Evolutionary conservation across 1,139 yeast genomes (phyloP), one percentile per base, ranked within the genome.

Genomic region (Zygoascus hellenicus): DNA sequence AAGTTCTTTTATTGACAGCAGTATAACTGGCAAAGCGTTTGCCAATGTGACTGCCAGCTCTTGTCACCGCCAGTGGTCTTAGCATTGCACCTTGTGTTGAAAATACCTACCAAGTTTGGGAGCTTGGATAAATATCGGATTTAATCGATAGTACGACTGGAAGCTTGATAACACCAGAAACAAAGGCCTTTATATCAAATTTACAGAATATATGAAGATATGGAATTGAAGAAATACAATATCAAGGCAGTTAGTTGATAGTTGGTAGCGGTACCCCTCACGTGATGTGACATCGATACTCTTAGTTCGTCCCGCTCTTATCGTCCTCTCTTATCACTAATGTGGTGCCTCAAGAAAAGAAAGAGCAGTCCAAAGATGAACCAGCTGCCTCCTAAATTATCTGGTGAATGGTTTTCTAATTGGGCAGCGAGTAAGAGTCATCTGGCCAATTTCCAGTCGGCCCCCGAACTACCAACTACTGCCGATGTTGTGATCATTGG

Each of bases 401-500:
- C 39, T 3, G 48, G 43, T 13, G 41, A 43, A 32, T 53, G 54
- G 17, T 42, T 53, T 11, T 50, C 57, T 3, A 48, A 51, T 42
- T 56, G 59, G 59, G 43, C 55, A 15, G 48, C 46, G 15, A 31
- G 39, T 9, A 46, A 47, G 37, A 48, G 54, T 22, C 31, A 50
- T 7, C 42, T 56, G n/a, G 50, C 54, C 2, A 46, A 57, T 41
- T 51, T 43, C 47, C 48, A 48, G 22, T 47, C 54, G 0, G 67
- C 54, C 3, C 41, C 51, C 7, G 15, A n/a, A 2, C 32, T 64
- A 16, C 69, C 69, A 9, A 15, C 46, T 5, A 61, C 60, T 33
- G 62, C 63, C 2, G 72, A 69, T 41, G 61, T 66, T 9, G 55
- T 70, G 14, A 62, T 70, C 42, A 61, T 71, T 37, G 75, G 76